Evolutionary conservation across 1,284 basidiomycete species (phyloP).

Genomic region (Tilletia indica): DNA sequence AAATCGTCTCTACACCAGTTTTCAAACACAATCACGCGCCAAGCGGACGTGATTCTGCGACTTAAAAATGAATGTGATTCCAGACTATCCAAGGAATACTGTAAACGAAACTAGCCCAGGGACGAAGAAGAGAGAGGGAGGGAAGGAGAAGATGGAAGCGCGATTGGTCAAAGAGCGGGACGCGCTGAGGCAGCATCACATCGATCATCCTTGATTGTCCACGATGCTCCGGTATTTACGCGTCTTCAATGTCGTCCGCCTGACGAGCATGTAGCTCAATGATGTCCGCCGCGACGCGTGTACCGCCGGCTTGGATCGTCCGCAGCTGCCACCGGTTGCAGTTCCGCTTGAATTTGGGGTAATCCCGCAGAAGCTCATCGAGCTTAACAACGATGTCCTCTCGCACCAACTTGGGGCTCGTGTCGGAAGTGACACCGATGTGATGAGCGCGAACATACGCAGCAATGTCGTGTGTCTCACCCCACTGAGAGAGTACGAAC

Average conservation of each 20-base stretch:
- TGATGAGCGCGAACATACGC: constrained; percentile 29
- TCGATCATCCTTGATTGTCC: no score
- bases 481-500: constrained; percentile 47
- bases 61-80: no score
- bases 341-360: constrained; percentile 28
- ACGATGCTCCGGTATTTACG: no score
- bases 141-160: no score
- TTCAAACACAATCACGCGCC: no score
- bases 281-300: constrained; percentile 33
- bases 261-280: constrained; percentile 31
- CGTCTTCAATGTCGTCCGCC: background rate
- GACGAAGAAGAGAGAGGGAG: no score
- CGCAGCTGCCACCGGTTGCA: constrained; percentile 35
- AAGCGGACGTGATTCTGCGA: no score
- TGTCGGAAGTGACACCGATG: constrained; percentile 27
- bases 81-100: no score
- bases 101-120: no score
- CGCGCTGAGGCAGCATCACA: no score
- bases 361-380: constrained; percentile 18
- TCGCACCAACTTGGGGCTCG: constrained; percentile 1
- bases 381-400: constrained; percentile 17
- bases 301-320: constrained; percentile 37
- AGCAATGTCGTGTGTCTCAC: constrained; percentile 45
- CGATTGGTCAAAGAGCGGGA: no score
- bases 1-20: no score